Conservation (phyloP, 1,284 basidiomycete genomes). For the Mycosarcoma maydis region DNA sequence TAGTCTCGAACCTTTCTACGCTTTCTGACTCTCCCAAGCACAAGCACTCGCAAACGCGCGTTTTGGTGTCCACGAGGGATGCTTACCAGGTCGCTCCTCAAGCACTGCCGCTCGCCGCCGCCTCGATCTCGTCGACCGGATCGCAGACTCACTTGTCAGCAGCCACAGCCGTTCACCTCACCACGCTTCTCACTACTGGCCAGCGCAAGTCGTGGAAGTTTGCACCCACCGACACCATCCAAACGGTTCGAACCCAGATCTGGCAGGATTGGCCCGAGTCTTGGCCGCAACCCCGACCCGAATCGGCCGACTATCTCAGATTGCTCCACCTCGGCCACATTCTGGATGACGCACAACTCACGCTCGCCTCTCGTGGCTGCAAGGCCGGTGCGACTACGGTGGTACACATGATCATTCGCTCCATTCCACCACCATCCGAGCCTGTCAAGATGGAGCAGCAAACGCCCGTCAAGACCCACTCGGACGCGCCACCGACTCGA, state of each 20-base stretch:
- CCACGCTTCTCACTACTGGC: slow-evolving; percentile 30
- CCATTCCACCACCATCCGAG: slow-evolving; percentile 27
- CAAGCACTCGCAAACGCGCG: slow-evolving; percentile 1
- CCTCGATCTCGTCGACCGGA: not conserved
- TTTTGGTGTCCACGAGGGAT: slow-evolving; percentile 11
- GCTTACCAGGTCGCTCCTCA: not conserved
- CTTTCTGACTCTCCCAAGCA: slow-evolving; percentile 14
- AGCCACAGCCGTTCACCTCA: slow-evolving; percentile 22
- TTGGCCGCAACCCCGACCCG: slow-evolving; percentile 39
- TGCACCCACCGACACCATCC: slow-evolving; percentile 18
- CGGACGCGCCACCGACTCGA: not conserved
- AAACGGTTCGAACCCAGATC: slow-evolving; percentile 18
- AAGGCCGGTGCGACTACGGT: slow-evolving; percentile 33
- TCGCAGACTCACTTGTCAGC: slow-evolving; percentile 12
- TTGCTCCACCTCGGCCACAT: slow-evolving; percentile 44
- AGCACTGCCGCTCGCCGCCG: not conserved
- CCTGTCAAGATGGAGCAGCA: slow-evolving; percentile 28
- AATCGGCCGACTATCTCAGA: slow-evolving; percentile 26
- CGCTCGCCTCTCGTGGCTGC: slow-evolving; percentile 33
- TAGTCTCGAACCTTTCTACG: slow-evolving; percentile 18
- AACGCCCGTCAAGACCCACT: slow-evolving; percentile 9
- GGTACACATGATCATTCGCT: slow-evolving; percentile 32
- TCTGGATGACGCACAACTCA: slow-evolving; percentile 22
- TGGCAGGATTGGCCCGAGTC: slow-evolving; percentile 33
- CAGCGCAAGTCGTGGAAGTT: slow-evolving; percentile 39